phyloP scores from a whole-genome alignment of 768 basidiomycete species.

The Leccinellum rugosiceps region DNA sequence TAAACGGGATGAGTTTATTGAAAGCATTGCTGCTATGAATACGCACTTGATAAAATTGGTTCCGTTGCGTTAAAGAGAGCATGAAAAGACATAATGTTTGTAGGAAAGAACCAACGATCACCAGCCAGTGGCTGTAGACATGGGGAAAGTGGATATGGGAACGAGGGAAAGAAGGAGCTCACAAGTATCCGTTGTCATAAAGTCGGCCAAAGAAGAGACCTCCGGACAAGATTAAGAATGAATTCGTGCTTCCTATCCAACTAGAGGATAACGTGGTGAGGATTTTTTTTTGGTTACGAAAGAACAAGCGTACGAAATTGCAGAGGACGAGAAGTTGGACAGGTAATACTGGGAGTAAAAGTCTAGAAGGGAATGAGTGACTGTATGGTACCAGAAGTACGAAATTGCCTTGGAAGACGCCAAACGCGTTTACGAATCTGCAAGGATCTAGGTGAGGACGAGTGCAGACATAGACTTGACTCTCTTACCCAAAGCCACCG shows the following conservation, averaged over 20 bases:
- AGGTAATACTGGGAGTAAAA: constrained; percentile 38
- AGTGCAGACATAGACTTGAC: neutral
- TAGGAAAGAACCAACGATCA: constrained; percentile 43
- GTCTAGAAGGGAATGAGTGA: constrained; percentile 24
- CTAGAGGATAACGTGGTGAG: constrained; percentile 13
- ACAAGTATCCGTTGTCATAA: constrained; percentile 53
- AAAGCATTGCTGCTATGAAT: constrained; percentile 9
- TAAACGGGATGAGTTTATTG: constrained; percentile 25
- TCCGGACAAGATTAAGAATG: constrained; percentile 41
- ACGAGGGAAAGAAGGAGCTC: constrained; percentile 3
- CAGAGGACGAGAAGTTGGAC: constrained; percentile 33
- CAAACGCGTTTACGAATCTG: constrained; percentile 37
- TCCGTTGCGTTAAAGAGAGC: constrained; percentile 38
- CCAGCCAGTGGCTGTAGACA: constrained; percentile 37
- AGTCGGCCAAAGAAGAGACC: constrained; percentile 48
- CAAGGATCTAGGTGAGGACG: neutral
- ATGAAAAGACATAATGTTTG: constrained; percentile 41
- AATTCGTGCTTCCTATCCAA: constrained; percentile 49
- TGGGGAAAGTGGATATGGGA: neutral
- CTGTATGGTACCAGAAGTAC: neutral
- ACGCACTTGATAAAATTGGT: constrained; percentile 36
- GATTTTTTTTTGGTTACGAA: neutral
- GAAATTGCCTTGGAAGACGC: constrained; percentile 38
- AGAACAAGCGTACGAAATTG: constrained; percentile 31
- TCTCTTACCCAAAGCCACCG: constrained; percentile 35